Percentiles rank a stretch among this genome's conserved stretches.
These are phyloP conservation scores for Glaciozyma martinii DNA, from an alignment of 768 basidiomycete species.

Conservation along the genomic window DNA sequence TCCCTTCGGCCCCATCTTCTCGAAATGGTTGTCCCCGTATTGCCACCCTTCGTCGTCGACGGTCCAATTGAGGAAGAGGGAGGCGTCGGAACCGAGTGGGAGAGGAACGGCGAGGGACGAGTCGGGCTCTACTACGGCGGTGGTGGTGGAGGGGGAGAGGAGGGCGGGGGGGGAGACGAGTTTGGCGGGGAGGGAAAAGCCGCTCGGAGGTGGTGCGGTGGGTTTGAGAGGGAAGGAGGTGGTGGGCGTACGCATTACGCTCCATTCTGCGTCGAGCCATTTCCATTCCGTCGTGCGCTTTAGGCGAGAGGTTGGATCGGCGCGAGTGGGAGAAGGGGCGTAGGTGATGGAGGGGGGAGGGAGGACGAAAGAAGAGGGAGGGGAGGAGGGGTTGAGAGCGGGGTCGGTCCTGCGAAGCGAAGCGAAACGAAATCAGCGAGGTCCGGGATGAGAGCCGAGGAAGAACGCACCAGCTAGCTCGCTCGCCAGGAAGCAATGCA, in stretches of 20 bases:
- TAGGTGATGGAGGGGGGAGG: constrained; percentile 39
- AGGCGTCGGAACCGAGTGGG: background rate
- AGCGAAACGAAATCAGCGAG: background rate
- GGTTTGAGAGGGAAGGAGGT: constrained; percentile 9
- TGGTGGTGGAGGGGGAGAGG: background rate
- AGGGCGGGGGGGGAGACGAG: background rate
- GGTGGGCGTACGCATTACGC: constrained; percentile 35
- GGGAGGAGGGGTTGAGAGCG: constrained; percentile 41
- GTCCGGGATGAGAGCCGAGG: background rate
- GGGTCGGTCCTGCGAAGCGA: constrained; percentile 39
- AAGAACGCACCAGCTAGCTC: constrained; percentile 40
- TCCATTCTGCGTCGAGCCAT: constrained; percentile 46
- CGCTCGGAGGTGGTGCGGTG: background rate
- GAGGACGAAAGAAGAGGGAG: constrained; percentile 41
- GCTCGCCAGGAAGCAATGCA: constrained; percentile 44
- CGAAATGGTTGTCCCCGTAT: constrained; percentile 46
- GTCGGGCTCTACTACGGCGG: background rate
- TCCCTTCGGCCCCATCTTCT: constrained; percentile 41
- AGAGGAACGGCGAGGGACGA: background rate
- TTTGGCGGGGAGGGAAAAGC: background rate
- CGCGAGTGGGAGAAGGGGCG: constrained; percentile 36
- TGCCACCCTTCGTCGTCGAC: constrained; percentile 45
- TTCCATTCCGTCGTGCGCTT: constrained; percentile 42
- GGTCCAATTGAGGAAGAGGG: background rate
- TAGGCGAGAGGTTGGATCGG: constrained; percentile 35